A percentile compares a stretch with the other conserved stretches of the same genome.
Evolutionary conservation across 2,329 filamentous ascomycete genomes (phyloP).

Genomic region (Neonectria coccinea): DNA sequence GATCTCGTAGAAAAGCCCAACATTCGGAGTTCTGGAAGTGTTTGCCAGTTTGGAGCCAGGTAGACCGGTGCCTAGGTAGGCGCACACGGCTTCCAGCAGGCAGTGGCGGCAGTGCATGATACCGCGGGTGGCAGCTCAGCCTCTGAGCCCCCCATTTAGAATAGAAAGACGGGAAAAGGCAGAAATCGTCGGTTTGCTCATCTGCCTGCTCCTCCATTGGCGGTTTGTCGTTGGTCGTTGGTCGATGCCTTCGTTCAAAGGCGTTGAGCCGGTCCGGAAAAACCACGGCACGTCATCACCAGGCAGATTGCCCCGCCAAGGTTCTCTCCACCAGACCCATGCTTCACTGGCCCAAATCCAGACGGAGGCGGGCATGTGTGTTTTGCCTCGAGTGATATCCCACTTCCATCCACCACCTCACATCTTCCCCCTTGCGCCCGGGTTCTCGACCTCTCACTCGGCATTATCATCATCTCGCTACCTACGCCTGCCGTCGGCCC

Average conservation of each 20-base stretch:
- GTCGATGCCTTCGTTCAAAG: slow-evolving; percentile 5
- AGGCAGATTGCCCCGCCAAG: slow-evolving; percentile 50
- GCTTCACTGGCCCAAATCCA: slow-evolving; percentile 35
- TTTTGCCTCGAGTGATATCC: slow-evolving; percentile 46
- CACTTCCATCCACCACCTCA: slow-evolving; percentile 40
- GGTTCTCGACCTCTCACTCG: slow-evolving; percentile 28
- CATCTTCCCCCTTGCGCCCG: slow-evolving; percentile 27
- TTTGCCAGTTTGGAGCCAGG: no score
- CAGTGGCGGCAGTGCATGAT: not conserved
- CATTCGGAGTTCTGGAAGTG: not conserved
- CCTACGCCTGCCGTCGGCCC: slow-evolving; percentile 23
- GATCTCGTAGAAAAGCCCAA: not conserved
- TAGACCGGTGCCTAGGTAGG: not conserved
- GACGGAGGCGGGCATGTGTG: slow-evolving; percentile 43
- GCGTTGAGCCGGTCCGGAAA: slow-evolving; percentile 46
- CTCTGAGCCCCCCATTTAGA: no score
- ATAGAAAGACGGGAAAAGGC: not conserved
- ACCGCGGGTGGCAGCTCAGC: not conserved
- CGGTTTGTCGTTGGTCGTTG: slow-evolving; percentile 5
- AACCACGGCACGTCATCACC: slow-evolving; percentile 40
- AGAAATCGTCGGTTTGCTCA: not conserved
- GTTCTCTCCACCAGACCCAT: slow-evolving; percentile 35
- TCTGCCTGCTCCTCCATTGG: not conserved
- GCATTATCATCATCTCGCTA: slow-evolving; percentile 24
- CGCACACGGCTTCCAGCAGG: not conserved